A percentile compares a stretch with the other conserved stretches of the same genome.
Conservation (phyloP, 2,329 filamentous ascomycete genomes). For the Botrytis byssoidea region DNA sequence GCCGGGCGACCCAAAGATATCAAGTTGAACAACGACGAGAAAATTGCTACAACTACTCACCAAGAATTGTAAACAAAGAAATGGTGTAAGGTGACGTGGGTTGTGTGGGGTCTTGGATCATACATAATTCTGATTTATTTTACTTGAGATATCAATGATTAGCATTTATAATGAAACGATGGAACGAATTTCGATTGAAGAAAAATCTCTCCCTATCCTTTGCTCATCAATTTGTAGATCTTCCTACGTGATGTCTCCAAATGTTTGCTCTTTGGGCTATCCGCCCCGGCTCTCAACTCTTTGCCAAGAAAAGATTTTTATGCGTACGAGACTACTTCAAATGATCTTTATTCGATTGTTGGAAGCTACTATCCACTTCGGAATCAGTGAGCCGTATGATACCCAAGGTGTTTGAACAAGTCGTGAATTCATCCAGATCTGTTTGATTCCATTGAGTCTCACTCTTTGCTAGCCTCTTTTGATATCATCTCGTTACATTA, state of each 20-base stretch:
- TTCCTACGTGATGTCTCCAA: too few species aligned
- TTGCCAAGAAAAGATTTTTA: background rate
- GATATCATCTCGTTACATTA: background rate
- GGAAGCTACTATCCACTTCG: background rate
- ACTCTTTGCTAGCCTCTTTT: background rate
- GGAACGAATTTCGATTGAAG: background rate
- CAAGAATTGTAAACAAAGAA: background rate
- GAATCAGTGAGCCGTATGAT: too few species aligned
- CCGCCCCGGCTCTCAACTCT: background rate
- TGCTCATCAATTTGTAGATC: too few species aligned
- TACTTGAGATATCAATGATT: background rate
- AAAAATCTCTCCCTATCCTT: background rate
- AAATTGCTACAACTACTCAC: constrained; percentile 8
- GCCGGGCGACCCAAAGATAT: constrained; percentile 35
- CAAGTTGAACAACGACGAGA: constrained; percentile 13
- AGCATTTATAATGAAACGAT: background rate
- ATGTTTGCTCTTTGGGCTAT: background rate
- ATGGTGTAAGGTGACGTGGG: background rate
- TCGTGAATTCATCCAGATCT: too few species aligned
- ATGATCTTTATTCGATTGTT: background rate
- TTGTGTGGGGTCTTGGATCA: too few species aligned
- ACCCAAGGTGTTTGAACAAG: too few species aligned
- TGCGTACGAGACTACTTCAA: background rate
- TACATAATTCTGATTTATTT: background rate
- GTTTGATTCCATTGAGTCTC: too few species aligned